These are phyloP conservation scores for Fomitiporia mediterranea DNA, from an alignment of 1,284 basidiomycete genomes.

Conservation along the genomic window DNA sequence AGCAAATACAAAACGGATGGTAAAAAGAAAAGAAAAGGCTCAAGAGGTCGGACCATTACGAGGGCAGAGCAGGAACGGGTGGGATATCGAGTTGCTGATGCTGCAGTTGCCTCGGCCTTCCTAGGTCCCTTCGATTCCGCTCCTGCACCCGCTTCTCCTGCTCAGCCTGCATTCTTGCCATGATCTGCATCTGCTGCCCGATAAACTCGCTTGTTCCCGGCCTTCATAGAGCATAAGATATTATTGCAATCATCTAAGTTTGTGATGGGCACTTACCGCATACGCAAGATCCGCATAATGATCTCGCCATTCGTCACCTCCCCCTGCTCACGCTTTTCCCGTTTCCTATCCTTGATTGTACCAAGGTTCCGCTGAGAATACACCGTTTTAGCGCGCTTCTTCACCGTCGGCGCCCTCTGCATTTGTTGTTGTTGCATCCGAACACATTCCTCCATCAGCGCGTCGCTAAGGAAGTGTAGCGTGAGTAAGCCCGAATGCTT, in stretches of 20 bases:
- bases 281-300: slow-evolving; percentile 87
- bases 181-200: slow-evolving; percentile 79
- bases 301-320: slow-evolving; percentile 77
- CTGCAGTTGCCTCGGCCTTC: slow-evolving; percentile 34
- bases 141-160: slow-evolving; percentile 59
- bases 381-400: slow-evolving; percentile 88
- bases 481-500: neutral
- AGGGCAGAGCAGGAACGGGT: slow-evolving; percentile 30
- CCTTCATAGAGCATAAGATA: slow-evolving; percentile 35
- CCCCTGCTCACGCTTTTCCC: slow-evolving; percentile 81
- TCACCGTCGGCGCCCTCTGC: slow-evolving; percentile 67
- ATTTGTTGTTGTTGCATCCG: slow-evolving; percentile 85
- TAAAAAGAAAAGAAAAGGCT: neutral
- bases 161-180: slow-evolving; percentile 69
- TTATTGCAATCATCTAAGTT: neutral
- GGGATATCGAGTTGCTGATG: slow-evolving; percentile 23
- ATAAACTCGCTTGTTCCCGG: slow-evolving; percentile 85
- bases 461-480: slow-evolving; percentile 51
- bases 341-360: slow-evolving; percentile 93
- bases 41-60: neutral
- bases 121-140: slow-evolving; percentile 47
- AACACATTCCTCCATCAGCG: slow-evolving; percentile 94
- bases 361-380: slow-evolving; percentile 89
- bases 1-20: neutral
- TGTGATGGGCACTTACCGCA: slow-evolving; percentile 59